Evolutionary conservation across 352 stramenopile genomes (phyloP).

Genomic region (Globisporangium carolinianum): DNA sequence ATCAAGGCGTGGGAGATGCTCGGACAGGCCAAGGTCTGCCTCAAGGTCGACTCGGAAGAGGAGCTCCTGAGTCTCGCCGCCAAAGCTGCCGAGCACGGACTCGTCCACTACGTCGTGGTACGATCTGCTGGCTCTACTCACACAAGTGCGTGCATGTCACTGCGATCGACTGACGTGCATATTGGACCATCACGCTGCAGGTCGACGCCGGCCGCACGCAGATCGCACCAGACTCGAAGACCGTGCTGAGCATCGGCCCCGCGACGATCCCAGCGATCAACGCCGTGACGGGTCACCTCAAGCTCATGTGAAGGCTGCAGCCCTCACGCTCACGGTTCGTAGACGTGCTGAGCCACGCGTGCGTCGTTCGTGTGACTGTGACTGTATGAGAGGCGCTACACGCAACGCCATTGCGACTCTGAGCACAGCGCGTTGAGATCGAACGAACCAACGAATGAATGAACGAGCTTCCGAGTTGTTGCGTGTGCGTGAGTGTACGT

Average conservation of each 20-base stretch:
- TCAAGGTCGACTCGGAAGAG: conserved; percentile 83
- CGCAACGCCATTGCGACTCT: too few species aligned
- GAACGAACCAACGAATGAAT: too few species aligned
- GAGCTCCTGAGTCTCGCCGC: conserved; percentile 68
- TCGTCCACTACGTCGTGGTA: conserved; percentile 83
- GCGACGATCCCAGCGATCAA: conserved; percentile 63
- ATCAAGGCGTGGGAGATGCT: conserved; percentile 76
- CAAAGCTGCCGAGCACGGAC: conserved; percentile 45
- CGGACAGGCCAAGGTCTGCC: conserved; percentile 79
- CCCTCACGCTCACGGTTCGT: not conserved
- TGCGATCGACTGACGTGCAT: not conserved
- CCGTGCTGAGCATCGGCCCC: conserved; percentile 73
- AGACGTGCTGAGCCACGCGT: too few species aligned
- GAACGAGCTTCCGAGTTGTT: too few species aligned
- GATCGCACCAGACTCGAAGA: conserved; percentile 83
- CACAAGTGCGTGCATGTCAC: not conserved
- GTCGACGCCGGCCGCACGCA: conserved; percentile 78
- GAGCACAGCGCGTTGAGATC: too few species aligned
- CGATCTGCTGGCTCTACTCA: conserved; percentile 2
- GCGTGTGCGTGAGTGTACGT: too few species aligned
- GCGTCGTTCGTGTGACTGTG: too few species aligned
- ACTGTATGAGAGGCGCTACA: too few species aligned
- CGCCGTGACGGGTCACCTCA: conserved; percentile 73
- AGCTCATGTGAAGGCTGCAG: conserved; percentile 58
- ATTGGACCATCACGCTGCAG: conserved; percentile 14